These are phyloP conservation scores for Phytophthora chlamydospora DNA, from an alignment of 352 stramenopile genomes.

Conservation along the genomic window DNA sequence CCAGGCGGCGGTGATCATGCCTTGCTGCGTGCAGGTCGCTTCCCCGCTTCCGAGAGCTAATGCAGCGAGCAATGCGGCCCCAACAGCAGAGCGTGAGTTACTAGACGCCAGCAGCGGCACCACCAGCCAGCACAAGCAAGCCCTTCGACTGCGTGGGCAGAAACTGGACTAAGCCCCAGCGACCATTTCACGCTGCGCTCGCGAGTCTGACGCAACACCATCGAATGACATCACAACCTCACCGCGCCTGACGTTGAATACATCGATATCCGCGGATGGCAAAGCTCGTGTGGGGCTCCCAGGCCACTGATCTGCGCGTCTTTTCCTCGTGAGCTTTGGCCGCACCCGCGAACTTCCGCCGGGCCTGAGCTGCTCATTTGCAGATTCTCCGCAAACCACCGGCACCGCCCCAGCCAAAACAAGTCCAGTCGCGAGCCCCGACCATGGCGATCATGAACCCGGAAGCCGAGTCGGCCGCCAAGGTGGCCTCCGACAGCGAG, in stretches of 20 bases:
- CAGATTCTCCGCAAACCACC: slow-evolving; percentile 39
- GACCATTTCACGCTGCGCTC: slow-evolving; percentile 18
- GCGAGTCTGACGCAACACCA: slow-evolving; percentile 27
- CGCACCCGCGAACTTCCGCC: slow-evolving; percentile 11
- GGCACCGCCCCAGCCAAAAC: background rate
- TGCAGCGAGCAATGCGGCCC: no score
- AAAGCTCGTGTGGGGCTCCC: slow-evolving; percentile 9
- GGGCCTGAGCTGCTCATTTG: slow-evolving; percentile 28
- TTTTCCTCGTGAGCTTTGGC: slow-evolving; percentile 10
- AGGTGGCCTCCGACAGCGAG: slow-evolving; percentile 33
- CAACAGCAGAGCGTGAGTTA: no score
- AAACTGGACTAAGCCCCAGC: slow-evolving; percentile 11
- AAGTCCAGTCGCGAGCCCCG: background rate
- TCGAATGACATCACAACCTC: slow-evolving; percentile 57
- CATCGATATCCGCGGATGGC: background rate
- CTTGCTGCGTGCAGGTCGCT: background rate
- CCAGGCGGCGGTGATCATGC: background rate
- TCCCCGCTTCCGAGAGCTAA: no score
- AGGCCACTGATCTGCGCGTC: slow-evolving; percentile 27
- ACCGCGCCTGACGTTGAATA: slow-evolving; percentile 40
- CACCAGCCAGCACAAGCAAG: slow-evolving; percentile 1
- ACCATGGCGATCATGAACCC: slow-evolving; percentile 75
- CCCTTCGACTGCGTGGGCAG: slow-evolving; percentile 7
- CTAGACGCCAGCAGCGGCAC: background rate
- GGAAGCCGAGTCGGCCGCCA: slow-evolving; percentile 47